Percentiles rank a stretch among this genome's conserved stretches.
Evolutionary conservation across 768 basidiomycete genomes (phyloP).

Genomic region (Russula olivacea): DNA sequence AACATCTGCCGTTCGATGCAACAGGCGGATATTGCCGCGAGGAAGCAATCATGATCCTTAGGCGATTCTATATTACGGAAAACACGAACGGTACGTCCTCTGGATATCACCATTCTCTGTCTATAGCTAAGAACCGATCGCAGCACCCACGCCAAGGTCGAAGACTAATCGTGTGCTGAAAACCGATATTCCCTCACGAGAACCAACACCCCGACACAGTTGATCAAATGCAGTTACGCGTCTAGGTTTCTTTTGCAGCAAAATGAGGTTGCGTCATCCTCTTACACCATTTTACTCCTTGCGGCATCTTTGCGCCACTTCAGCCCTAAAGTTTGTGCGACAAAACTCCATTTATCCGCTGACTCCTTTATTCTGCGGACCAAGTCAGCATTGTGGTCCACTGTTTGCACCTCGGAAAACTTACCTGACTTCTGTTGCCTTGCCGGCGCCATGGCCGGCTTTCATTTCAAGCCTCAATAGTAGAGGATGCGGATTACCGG

Average conservation of each 20-base stretch:
- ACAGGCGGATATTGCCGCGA: slow-evolving; percentile 46
- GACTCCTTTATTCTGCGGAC: slow-evolving; percentile 62
- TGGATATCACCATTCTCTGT: neutral
- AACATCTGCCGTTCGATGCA: slow-evolving; percentile 68
- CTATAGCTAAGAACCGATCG: slow-evolving; percentile 13
- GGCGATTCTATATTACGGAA: slow-evolving; percentile 75
- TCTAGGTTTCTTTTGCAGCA: neutral
- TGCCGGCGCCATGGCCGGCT: slow-evolving; percentile 76
- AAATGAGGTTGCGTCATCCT: neutral
- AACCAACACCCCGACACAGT: slow-evolving; percentile 16
- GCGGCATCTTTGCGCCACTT: slow-evolving; percentile 24
- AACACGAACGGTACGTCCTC: slow-evolving; percentile 83
- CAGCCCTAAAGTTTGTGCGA: slow-evolving; percentile 57
- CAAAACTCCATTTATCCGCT: slow-evolving; percentile 74
- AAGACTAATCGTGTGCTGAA: slow-evolving; percentile 83
- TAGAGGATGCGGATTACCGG: slow-evolving; percentile 65
- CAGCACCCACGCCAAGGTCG: slow-evolving; percentile 86
- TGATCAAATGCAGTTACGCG: neutral
- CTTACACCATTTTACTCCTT: neutral
- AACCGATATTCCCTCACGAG: slow-evolving; percentile 52
- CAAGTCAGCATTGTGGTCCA: neutral
- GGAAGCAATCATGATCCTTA: slow-evolving; percentile 55
- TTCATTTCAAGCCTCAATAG: slow-evolving; percentile 75
- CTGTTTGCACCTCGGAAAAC: neutral
- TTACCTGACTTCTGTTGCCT: slow-evolving; percentile 64